Evolutionary conservation across 2,329 filamentous ascomycete genomes (phyloP).

Genomic region (Tolypocladium capitatum): DNA sequence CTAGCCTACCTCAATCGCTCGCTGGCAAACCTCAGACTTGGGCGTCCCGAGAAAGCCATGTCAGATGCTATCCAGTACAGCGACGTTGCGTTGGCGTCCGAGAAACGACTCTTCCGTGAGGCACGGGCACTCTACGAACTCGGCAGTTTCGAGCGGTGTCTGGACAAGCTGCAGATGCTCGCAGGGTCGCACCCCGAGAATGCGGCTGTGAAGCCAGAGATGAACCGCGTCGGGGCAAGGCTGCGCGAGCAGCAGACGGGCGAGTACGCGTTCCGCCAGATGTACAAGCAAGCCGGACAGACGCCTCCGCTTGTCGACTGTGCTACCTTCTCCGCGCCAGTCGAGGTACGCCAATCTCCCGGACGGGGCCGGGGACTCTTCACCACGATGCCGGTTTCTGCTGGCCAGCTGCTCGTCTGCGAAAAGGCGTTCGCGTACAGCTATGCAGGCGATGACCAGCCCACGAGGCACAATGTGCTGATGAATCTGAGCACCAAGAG

Average conservation of each 20-base stretch:
- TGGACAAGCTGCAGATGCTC: conserved; percentile 20
- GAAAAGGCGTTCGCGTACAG: conserved; percentile 40
- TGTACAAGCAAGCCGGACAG: too few species aligned
- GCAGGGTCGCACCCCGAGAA: conserved; percentile 20
- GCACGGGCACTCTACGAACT: conserved; percentile 31
- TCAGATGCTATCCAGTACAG: conserved; percentile 11
- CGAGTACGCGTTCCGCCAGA: conserved; percentile 20
- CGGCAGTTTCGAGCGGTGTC: conserved; percentile 21
- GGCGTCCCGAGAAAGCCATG: conserved; percentile 16
- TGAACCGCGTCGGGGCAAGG: conserved; percentile 16
- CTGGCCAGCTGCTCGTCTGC: conserved; percentile 38
- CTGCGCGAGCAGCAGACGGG: conserved; percentile 25
- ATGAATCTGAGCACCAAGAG: conserved; percentile 11
- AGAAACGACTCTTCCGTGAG: conserved; percentile 31
- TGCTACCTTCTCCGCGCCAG: conserved; percentile 29
- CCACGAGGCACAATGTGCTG: conserved; percentile 11
- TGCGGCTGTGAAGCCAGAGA: conserved; percentile 12
- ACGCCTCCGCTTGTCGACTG: conserved; percentile 23
- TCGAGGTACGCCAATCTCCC: conserved; percentile 25
- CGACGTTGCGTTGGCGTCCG: conserved; percentile 11
- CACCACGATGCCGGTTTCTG: conserved; percentile 29
- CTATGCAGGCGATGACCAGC: conserved; percentile 12
- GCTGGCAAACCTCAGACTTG: conserved; percentile 17
- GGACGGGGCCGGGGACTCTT: conserved; percentile 37
- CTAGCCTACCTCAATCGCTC: conserved; percentile 23